Evolutionary conservation across 163 green algal species (phyloP), one percentile per base, ranked within the genome.

Genomic region (Smithsoniella earleae): DNA sequence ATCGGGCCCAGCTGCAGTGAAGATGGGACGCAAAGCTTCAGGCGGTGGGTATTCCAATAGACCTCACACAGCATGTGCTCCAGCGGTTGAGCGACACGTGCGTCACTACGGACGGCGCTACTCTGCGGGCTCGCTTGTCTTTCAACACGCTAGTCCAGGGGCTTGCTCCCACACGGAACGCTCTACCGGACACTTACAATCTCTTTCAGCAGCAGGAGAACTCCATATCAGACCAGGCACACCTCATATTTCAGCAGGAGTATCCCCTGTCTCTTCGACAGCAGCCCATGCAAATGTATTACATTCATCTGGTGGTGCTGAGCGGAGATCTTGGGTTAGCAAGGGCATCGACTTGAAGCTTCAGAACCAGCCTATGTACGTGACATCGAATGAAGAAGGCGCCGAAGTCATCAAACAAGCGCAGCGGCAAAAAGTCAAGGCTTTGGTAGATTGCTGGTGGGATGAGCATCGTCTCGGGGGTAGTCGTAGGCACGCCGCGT

Each of bases 391-490:
- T n/a, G n/a, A n/a, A n/a, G n/a, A n/a, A n/a, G n/a, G n/a, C n/a
- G n/a, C n/a, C n/a, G 40, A 49, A 49, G 40, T 49, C 40, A 10
- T 49, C 40, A 49, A 49, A 13, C 13, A 13, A 13, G 40, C 40
- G 40, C 10, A 13, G 16, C n/a, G 58, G 3, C 58, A 30, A 30
- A 30, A 36, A 30, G 22, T 69, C 27, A 69, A 69, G 27, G 58
- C 58, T 5, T 16, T 31, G 28, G 58, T 69, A 6, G 58, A 69
- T 13, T 69, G 58, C 58, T 69, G 58, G 58, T 69, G 58, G 58
- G 58, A 69, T 69, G 58, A 69, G 27, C 18, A 36, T 8, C 58
- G 13, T 49, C 40, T 49, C 10, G 40, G 40, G 13, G 40, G 40
- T 13, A 13, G 40, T 13, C 10, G 40, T 22, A 10, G 13, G 10